phyloP scores from a whole-genome alignment of 257 asterid genomes.

The Cordia subcordata region DNA sequence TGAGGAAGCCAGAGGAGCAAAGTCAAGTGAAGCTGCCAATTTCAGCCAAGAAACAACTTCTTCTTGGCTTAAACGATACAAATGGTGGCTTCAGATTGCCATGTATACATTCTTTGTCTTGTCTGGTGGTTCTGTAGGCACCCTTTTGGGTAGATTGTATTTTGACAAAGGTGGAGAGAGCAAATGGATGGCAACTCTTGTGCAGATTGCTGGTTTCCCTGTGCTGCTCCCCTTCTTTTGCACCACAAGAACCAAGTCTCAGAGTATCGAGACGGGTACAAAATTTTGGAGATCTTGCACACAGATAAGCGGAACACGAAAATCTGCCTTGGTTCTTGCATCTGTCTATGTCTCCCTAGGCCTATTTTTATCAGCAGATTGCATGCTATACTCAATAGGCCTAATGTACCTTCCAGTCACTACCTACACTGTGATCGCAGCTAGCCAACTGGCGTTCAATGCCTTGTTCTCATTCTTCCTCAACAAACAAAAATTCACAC shows the following conservation, averaged over 20 bases:
- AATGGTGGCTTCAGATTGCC: slow-evolving; percentile 30
- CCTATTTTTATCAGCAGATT: slow-evolving; percentile 32
- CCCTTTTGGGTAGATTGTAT: slow-evolving; percentile 38
- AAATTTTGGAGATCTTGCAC: not conserved
- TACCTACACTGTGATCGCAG: slow-evolving; percentile 47
- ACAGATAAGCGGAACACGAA: not conserved
- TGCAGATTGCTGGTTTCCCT: slow-evolving; percentile 42
- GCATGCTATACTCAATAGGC: slow-evolving; percentile 48
- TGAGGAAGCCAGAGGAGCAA: slow-evolving; percentile 20
- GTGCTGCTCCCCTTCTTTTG: slow-evolving; percentile 30
- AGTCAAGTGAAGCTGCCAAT: not conserved
- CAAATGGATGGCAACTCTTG: slow-evolving; percentile 37
- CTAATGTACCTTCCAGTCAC: slow-evolving; percentile 54
- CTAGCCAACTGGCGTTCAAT: slow-evolving; percentile 62
- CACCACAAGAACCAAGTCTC: slow-evolving; percentile 6
- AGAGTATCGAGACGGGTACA: not conserved
- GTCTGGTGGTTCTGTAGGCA: slow-evolving; percentile 31
- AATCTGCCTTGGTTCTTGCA: slow-evolving; percentile 16
- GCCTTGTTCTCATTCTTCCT: slow-evolving; percentile 61
- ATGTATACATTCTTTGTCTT: slow-evolving; percentile 25
- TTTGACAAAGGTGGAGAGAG: slow-evolving; percentile 44
- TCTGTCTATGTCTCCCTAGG: slow-evolving; percentile 35
- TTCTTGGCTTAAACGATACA: slow-evolving; percentile 4
- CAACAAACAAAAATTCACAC: slow-evolving; percentile 59
- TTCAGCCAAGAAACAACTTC: not conserved